Conservation (phyloP, 192 early-diverging fungal species). For the Gaertneriomyces semiglobifer region DNA sequence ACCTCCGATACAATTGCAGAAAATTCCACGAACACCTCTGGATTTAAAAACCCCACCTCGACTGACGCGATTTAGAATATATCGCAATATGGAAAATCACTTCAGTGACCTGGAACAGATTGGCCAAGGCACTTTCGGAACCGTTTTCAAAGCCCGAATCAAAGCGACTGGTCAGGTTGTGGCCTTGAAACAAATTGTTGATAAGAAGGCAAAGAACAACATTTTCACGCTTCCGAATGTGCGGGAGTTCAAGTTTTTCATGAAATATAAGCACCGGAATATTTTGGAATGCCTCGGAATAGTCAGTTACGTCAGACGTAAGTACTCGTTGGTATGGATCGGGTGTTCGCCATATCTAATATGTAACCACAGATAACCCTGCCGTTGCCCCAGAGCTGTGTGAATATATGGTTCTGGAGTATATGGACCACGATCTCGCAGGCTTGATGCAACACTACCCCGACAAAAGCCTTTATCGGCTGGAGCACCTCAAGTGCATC, state of each 20-base stretch:
- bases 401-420: conserved; percentile 98
- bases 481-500: conserved; percentile 86
- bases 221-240: conserved; percentile 31
- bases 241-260: conserved; percentile 20
- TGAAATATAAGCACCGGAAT: conserved; percentile 17
- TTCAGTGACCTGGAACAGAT: conserved; percentile 79
- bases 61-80: conserved; percentile 11
- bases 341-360: conserved; percentile 4
- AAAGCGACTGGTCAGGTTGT: conserved; percentile 63
- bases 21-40: too few species aligned
- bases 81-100: conserved; percentile 47
- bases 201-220: conserved; percentile 86
- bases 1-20: too few species aligned
- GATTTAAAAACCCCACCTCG: not conserved
- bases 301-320: conserved; percentile 27
- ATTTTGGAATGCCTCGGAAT: conserved; percentile 43
- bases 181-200: conserved; percentile 88
- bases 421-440: conserved; percentile 97
- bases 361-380: conserved; percentile 9
- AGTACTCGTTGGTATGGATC: not conserved
- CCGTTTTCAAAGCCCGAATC: conserved; percentile 84
- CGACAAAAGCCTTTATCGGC: conserved; percentile 55
- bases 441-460: conserved; percentile 81
- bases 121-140: conserved; percentile 97
- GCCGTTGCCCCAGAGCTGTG: conserved; percentile 21